phyloP scores from a whole-genome alignment of 768 basidiomycete genomes.

The Collybia mongolica region DNA sequence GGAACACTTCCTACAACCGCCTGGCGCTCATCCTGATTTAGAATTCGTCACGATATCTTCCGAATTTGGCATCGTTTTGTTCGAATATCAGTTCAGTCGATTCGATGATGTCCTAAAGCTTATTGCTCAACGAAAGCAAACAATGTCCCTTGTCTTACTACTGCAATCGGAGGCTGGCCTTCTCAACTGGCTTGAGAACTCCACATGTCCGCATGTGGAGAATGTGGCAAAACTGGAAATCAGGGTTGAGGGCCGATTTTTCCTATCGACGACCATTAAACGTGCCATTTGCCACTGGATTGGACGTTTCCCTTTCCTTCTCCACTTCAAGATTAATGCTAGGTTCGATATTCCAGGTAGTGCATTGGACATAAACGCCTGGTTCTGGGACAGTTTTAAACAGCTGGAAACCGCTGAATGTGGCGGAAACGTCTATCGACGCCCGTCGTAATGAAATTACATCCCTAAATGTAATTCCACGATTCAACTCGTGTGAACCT shows the following conservation, averaged over 20 bases:
- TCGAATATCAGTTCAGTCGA: neutral
- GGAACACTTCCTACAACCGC: slow-evolving; percentile 9
- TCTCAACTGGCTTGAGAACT: neutral
- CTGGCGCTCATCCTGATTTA: slow-evolving; percentile 4
- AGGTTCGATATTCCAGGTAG: no score
- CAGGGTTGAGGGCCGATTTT: neutral
- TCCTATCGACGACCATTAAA: neutral
- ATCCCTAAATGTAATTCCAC: no score
- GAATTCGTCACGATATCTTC: slow-evolving; percentile 3
- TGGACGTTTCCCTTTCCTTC: neutral
- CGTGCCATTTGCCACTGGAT: neutral
- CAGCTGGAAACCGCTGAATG: no score
- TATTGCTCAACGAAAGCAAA: slow-evolving; percentile 1
- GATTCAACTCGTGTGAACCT: no score
- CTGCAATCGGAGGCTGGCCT: slow-evolving; percentile 6
- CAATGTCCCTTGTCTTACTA: slow-evolving; percentile 2
- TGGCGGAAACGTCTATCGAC: no score
- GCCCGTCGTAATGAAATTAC: no score
- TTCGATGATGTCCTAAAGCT: slow-evolving; percentile 2
- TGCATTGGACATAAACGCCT: no score
- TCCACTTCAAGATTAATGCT: no score
- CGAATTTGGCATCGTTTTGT: neutral
- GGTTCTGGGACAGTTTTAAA: no score
- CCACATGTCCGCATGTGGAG: neutral
- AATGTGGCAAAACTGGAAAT: neutral